These are phyloP conservation scores for Corylus americana DNA, from an alignment of 306 rosid genomes.

Conservation along the genomic window DNA sequence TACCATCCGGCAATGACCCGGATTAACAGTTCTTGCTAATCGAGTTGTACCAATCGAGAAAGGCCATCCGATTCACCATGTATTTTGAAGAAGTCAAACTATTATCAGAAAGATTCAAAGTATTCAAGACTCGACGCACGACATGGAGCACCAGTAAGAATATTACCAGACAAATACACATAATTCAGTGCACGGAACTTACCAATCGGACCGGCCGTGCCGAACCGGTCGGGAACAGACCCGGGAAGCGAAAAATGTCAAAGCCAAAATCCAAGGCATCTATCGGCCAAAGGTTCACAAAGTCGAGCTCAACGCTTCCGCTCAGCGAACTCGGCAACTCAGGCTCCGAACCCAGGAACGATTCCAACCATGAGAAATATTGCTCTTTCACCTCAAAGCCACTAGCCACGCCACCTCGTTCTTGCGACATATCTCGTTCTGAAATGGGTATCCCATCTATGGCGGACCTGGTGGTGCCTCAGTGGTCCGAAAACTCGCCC, in stretches of 20 bases:
- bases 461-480: background rate
- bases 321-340: conserved; percentile 6
- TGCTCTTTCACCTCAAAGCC: conserved; percentile 43
- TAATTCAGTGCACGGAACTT: conserved; percentile 41
- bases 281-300: conserved; percentile 33
- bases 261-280: too few species aligned
- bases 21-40: conserved; percentile 65
- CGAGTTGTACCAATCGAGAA: conserved; percentile 50
- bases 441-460: background rate
- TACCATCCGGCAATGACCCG: conserved; percentile 44
- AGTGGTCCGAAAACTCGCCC: conserved; percentile 2
- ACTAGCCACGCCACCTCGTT: background rate
- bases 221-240: conserved; percentile 83
- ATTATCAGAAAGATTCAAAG: conserved; percentile 62
- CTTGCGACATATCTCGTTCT: conserved; percentile 7
- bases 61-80: conserved; percentile 57
- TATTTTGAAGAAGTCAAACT: conserved; percentile 40
- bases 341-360: conserved; percentile 44
- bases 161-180: conserved; percentile 59
- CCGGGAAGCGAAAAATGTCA: conserved; percentile 62
- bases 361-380: conserved; percentile 55
- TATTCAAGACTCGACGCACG: conserved; percentile 53
- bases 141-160: conserved; percentile 54
- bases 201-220: conserved; percentile 58
- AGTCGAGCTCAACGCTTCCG: conserved; percentile 21